A percentile compares a stretch with the other conserved stretches of the same genome.
Conservation (phyloP, 106 monocot species). For the Allium fistulosum region DNA sequence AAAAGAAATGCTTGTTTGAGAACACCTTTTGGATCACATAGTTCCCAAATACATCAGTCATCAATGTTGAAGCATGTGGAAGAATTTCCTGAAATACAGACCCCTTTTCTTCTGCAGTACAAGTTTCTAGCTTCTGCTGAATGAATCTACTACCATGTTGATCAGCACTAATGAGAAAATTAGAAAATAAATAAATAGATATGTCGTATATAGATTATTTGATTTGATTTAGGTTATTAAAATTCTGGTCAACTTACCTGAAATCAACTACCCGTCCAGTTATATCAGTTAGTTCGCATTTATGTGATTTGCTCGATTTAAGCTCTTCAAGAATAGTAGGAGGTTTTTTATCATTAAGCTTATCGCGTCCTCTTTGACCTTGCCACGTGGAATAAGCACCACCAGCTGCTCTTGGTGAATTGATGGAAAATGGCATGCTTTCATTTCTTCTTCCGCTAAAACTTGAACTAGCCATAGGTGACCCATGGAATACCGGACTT, state of each 20-base stretch:
- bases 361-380: conserved; percentile 46
- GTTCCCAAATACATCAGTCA: conserved; percentile 98
- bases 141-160: conserved; percentile 98
- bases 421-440: conserved; percentile 26
- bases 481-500: conserved; percentile 42
- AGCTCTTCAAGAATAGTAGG: conserved; percentile 82
- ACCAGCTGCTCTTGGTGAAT: conserved; percentile 20
- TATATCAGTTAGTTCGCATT: conserved; percentile 83
- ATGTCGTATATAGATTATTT: background rate
- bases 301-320: conserved; percentile 52
- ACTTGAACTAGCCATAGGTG: conserved; percentile 21
- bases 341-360: conserved; percentile 48
- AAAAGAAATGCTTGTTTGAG: no score
- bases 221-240: background rate
- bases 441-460: conserved; percentile 50
- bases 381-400: conserved; percentile 51
- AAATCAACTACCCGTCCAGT: conserved; percentile 76
- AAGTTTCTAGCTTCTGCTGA: conserved; percentile 91
- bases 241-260: conserved; percentile 32
- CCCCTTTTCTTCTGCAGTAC: conserved; percentile 72
- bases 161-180: conserved; percentile 56
- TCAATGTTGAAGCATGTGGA: conserved; percentile 74
- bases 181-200: background rate
- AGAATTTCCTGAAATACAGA: conserved; percentile 85
- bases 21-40: conserved; percentile 93